These are phyloP conservation scores for Copromyces sp. DNA, from an alignment of 495 filamentous ascomycete genomes.

Conservation along the genomic window DNA sequence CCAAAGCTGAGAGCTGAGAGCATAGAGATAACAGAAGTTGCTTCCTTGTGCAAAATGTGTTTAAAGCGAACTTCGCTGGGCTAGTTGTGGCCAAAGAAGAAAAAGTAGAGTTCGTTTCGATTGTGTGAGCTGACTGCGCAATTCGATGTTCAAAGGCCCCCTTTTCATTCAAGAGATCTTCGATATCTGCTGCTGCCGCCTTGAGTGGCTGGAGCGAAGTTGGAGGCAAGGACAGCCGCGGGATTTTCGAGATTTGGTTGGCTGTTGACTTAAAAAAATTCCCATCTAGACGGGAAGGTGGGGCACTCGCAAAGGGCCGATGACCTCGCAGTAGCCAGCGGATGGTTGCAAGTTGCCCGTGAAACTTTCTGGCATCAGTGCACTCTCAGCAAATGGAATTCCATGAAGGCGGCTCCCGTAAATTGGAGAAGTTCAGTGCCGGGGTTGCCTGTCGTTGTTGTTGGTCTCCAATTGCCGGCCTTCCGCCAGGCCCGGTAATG, in stretches of 20 bases:
- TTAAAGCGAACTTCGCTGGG: background rate
- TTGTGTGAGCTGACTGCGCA: background rate
- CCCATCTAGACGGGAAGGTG: conserved; percentile 4
- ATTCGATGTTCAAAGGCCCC: background rate
- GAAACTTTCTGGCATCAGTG: background rate
- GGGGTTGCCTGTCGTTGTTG: background rate
- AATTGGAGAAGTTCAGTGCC: background rate
- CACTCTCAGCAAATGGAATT: background rate
- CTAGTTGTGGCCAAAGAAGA: background rate
- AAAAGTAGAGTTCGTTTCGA: background rate
- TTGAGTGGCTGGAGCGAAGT: background rate
- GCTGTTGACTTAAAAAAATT: background rate
- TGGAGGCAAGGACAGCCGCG: background rate
- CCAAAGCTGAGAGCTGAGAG: background rate
- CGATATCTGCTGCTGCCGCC: background rate
- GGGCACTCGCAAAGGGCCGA: background rate
- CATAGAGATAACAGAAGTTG: background rate
- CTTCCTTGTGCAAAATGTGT: background rate
- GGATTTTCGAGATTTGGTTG: background rate
- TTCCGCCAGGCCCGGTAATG: background rate
- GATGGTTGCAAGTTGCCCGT: background rate
- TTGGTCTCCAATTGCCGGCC: background rate
- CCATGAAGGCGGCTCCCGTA: background rate
- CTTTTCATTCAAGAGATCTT: background rate
- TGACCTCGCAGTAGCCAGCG: background rate